A percentile compares a stretch with the other conserved stretches of the same genome.
phyloP scores from a whole-genome alignment of 78 protist species.

The Acrasis kona region DNA sequence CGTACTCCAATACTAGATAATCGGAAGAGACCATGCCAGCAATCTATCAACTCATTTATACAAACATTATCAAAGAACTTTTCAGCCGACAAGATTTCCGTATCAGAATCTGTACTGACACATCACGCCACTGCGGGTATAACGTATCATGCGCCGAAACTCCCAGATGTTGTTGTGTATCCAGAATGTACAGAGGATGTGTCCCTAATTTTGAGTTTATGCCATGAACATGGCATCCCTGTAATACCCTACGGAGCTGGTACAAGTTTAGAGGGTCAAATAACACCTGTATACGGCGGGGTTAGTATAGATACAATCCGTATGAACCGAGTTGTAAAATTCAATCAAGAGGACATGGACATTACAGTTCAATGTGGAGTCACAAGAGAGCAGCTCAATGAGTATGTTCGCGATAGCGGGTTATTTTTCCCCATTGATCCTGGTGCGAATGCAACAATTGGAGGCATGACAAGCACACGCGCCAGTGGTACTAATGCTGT shows the following conservation, averaged over 20 bases:
- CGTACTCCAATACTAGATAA: too few relatives aligned
- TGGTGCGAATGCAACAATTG: conserved; percentile 77
- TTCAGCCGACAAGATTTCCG: too few relatives aligned
- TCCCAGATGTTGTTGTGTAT: background rate
- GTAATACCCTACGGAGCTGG: background rate
- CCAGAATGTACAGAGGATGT: background rate
- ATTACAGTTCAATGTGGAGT: background rate
- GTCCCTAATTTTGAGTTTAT: background rate
- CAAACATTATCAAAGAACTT: too few relatives aligned
- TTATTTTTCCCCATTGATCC: conserved; percentile 72
- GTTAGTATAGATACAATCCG: background rate
- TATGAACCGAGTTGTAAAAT: background rate
- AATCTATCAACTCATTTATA: too few relatives aligned
- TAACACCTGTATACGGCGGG: background rate
- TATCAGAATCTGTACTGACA: too few relatives aligned
- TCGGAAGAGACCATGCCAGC: too few relatives aligned
- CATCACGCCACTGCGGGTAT: too few relatives aligned
- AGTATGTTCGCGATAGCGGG: conserved; percentile 36
- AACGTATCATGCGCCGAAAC: background rate
- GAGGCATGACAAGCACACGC: conserved; percentile 68
- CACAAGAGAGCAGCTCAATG: conserved; percentile 27
- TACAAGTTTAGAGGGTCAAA: background rate
- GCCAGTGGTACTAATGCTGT: conserved; percentile 68
- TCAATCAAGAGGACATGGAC: background rate
- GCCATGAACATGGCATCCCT: background rate